Evolutionary conservation across 805 yeast species (phyloP), one percentile per base, ranked within the genome.

Genomic region (Soucietia sequanensis): DNA sequence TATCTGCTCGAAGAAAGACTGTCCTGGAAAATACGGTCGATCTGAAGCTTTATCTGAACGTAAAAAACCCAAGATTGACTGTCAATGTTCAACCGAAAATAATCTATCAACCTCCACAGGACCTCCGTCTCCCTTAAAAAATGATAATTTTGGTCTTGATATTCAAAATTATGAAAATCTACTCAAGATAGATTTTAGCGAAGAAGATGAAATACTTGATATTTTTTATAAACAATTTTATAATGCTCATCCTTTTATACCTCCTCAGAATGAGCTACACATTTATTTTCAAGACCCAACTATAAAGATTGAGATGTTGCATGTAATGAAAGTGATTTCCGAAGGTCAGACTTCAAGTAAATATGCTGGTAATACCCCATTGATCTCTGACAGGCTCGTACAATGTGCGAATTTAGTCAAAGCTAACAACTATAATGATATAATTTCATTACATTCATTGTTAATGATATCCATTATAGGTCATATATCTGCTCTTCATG

Each of bases 401-500:
- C 55, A 50, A 39, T 47, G 49, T 27, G 33, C 47, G 10, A 37
- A 42, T 16, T 20, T 43, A 11, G 33, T 50, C 18, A 46, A 39
- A 27, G 13, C 27, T 7, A 37, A 42, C 13, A 22, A 36, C 5
- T 15, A 10, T 13, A 58, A 60, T 26, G 80, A 75, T 48, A 50
- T 75, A 5, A 47, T 73, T 2, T 48, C 75, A 0, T 38, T 75
- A 14, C 80, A 75, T 39, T 46, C 68, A 0, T 41, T 74, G 28
- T 46, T 70, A 6, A 35, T 75, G 9, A 33, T 70, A 6, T 58
- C 74, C 0, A 58, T 75, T 46, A 60, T 68, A 4, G 60, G 76
- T 11, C 80, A 75, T 42, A 69, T 75, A 17, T 70, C 77, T n/a
- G 70, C 79, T 0, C 44, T 75, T 6, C 80, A 75, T 45, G 73